These are phyloP conservation scores for Candida yuanshanica DNA, from an alignment of 805 yeast genomes.

Conservation along the genomic window DNA sequence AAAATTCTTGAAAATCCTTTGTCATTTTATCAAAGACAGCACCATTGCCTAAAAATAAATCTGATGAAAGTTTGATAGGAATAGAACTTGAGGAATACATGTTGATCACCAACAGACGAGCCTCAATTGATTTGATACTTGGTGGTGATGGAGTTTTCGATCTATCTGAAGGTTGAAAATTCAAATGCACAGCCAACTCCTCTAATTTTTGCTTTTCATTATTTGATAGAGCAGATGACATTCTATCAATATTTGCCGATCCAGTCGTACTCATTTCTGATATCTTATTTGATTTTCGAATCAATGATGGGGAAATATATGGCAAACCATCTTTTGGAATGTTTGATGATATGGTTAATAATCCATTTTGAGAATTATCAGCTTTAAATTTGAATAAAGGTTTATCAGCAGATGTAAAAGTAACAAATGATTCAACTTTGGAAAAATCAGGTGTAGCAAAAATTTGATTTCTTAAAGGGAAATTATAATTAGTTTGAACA, in stretches of 20 bases:
- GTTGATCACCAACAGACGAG: constrained; percentile 30
- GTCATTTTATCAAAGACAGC: constrained; percentile 17
- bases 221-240: constrained; percentile 23
- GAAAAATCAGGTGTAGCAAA: constrained; percentile 15
- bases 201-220: constrained; percentile 24
- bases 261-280: constrained; percentile 29
- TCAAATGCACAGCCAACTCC: constrained; percentile 25
- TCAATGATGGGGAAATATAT: constrained; percentile 31
- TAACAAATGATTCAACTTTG: constrained; percentile 10
- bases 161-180: constrained; percentile 26
- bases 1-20: constrained; percentile 16
- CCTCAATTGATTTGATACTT: constrained; percentile 23
- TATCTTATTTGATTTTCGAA: constrained; percentile 31
- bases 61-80: constrained; percentile 35
- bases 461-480: constrained; percentile 20
- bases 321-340: constrained; percentile 32
- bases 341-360: constrained; percentile 25
- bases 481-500: constrained; percentile 3
- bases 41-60: constrained; percentile 21
- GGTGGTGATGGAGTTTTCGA: constrained; percentile 25
- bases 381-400: neutral
- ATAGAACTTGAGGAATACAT: constrained; percentile 31
- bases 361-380: constrained; percentile 20
- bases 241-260: constrained; percentile 28
- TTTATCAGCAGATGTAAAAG: neutral